Conservation (phyloP, 495 filamentous ascomycete species). For the Amphirosellinia nigrospora region DNA sequence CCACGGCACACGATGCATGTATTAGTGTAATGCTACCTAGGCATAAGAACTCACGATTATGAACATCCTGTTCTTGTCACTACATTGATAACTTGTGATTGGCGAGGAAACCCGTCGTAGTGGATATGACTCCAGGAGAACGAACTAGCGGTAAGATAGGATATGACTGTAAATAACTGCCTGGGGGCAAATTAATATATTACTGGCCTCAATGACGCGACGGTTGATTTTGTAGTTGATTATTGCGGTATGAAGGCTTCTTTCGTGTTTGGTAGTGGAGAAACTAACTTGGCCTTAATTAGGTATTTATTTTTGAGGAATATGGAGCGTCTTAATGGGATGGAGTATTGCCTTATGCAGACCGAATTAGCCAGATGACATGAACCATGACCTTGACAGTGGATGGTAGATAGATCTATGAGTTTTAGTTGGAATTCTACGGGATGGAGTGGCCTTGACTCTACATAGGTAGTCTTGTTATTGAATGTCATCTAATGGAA, state of each 20-base stretch:
- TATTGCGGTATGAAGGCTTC: not conserved
- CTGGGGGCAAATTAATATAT: not conserved
- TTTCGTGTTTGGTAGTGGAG: no score
- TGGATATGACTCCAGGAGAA: not conserved
- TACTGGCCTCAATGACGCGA: not conserved
- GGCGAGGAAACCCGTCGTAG: not conserved
- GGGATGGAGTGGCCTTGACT: not conserved
- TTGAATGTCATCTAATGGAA: not conserved
- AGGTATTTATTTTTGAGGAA: not conserved
- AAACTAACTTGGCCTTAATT: not conserved
- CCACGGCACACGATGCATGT: slow-evolving; percentile 31
- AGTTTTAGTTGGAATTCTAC: not conserved
- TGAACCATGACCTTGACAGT: not conserved
- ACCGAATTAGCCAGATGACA: not conserved
- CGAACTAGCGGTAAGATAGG: not conserved
- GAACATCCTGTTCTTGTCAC: not conserved
- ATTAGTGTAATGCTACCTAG: slow-evolving; percentile 39
- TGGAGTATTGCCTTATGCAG: not conserved
- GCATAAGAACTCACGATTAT: slow-evolving; percentile 28
- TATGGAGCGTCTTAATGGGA: not conserved
- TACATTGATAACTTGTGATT: not conserved
- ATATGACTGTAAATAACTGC: not conserved
- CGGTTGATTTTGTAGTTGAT: not conserved
- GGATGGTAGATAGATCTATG: not conserved
- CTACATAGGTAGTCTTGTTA: not conserved